Percentiles rank a stretch among this genome's conserved stretches.
phyloP scores from a whole-genome alignment of 345 rosid species.

The Brassica incana region DNA sequence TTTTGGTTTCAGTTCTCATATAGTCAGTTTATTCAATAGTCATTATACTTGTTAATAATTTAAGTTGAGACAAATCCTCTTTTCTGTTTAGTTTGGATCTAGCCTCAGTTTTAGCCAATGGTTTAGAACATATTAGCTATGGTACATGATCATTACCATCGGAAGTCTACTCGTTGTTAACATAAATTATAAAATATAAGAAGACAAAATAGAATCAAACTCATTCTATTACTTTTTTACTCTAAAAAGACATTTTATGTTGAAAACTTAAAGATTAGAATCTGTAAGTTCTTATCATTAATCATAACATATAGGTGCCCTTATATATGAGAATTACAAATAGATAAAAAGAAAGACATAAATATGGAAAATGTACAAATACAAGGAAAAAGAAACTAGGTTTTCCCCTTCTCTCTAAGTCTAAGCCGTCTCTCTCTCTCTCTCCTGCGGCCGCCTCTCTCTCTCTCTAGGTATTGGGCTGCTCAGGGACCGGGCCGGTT shows the following conservation, averaged over 20 bases:
- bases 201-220: slow-evolving; percentile 14
- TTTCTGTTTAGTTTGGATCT: background rate
- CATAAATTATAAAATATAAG: slow-evolving; percentile 1
- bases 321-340: too few relatives aligned
- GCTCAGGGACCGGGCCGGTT: too few relatives aligned
- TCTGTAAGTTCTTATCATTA: too few relatives aligned
- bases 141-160: background rate
- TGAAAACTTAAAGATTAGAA: too few relatives aligned
- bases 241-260: background rate
- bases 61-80: background rate
- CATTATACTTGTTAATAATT: background rate
- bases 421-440: too few relatives aligned
- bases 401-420: too few relatives aligned
- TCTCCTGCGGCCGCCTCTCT: too few relatives aligned
- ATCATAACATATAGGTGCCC: too few relatives aligned
- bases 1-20: background rate
- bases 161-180: background rate
- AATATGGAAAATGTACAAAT: too few relatives aligned
- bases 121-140: background rate
- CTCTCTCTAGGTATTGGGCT: too few relatives aligned
- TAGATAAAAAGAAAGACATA: background rate
- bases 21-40: background rate
- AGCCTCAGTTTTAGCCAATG: background rate
- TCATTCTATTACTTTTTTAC: background rate
- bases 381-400: too few relatives aligned